phyloP scores from a whole-genome alignment of 495 filamentous ascomycete genomes.

The Neurospora sp. region DNA sequence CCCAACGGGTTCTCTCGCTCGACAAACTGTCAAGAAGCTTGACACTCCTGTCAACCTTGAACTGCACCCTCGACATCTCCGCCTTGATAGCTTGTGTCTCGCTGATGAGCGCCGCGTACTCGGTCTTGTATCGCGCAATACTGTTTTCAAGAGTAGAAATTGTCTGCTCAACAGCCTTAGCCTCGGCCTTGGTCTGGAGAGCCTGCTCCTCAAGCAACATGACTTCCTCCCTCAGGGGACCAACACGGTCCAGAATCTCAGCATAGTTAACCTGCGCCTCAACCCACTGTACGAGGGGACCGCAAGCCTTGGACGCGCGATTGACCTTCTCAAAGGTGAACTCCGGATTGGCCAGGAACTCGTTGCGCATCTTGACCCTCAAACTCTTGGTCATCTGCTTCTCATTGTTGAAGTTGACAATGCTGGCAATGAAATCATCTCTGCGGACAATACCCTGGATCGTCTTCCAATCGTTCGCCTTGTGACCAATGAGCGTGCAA shows the following conservation, averaged over 20 bases:
- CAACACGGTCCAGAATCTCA: slow-evolving; percentile 90
- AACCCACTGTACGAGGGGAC: slow-evolving; percentile 95
- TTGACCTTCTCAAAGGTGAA: slow-evolving; percentile 95
- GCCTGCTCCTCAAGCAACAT: slow-evolving; percentile 76
- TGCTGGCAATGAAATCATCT: slow-evolving; percentile 96
- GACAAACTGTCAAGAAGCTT: slow-evolving; percentile 89
- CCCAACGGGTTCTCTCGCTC: slow-evolving; percentile 87
- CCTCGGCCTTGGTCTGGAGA: slow-evolving; percentile 86
- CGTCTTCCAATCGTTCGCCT: slow-evolving; percentile 78
- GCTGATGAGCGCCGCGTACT: slow-evolving; percentile 93
- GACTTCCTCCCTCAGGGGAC: slow-evolving; percentile 87
- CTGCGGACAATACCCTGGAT: slow-evolving; percentile 78
- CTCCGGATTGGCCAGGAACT: slow-evolving; percentile 83
- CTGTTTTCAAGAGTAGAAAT: slow-evolving; percentile 77
- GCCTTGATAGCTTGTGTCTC: slow-evolving; percentile 95
- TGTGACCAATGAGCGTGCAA: slow-evolving; percentile 87
- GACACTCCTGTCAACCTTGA: slow-evolving; percentile 94
- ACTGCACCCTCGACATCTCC: slow-evolving; percentile 92
- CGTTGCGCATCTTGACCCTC: slow-evolving; percentile 80
- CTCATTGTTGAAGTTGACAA: slow-evolving; percentile 95
- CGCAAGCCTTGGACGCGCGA: slow-evolving; percentile 91
- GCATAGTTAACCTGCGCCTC: slow-evolving; percentile 96
- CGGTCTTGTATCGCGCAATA: slow-evolving; percentile 91
- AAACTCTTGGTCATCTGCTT: slow-evolving; percentile 80
- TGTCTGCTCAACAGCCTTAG: slow-evolving; percentile 80